Base-by-base conservation (phyloP, 2,329 filamentous ascomycete genomes). In the Acrodontium crateriforme region DNA sequence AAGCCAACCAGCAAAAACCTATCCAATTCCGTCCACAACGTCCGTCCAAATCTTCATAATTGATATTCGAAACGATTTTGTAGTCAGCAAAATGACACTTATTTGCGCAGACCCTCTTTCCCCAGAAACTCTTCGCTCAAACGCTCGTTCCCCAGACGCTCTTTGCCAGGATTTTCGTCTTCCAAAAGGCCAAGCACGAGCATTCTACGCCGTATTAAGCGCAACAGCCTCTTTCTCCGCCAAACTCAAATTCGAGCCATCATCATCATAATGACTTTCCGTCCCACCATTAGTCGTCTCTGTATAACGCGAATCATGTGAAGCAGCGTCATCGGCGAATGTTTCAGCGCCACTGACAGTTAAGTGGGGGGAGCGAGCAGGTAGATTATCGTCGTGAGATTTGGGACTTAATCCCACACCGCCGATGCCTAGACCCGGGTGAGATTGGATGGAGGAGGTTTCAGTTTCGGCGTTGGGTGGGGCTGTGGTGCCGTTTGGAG, bases 401-500 rank as follows among this genome's bases (percentile, higher is more conserved):
- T 28, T 30, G 30, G 32, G 27, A 24, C 27, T 9, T 29, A 24
- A 14, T 26, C 15, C 15, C 18, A 12, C 26, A 16, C 22, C 30
- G 11, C 18, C 9, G 28, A 25, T 16, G 15, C 14, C 9, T 27
- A 30, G 9, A 12, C 28, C 4, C 27, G 22, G 12, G 34, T 25
- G 9, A 20, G 9, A 8, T 18, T 18, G 4, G 19, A 18, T 9
- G 16, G 18, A 12, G 16, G 24, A 25, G 5, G n/a, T 13, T 9
- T 25, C 9, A 14, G 10, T 10, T 10, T 25, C 11, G 9, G n/a
- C 24, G 10, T 10, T 5, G 4, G 15, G 24, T 5, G 6, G 10
- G n/a, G 4, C 8, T 4, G n/a, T 3, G 9, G 4, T 12, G 9
- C 25, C 20, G 9, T 8, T 13, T 9, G 16, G 18, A 12, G 25